These are phyloP conservation scores for Kwoniella heveanensis DNA, from an alignment of 768 basidiomycete species.

Conservation along the genomic window DNA sequence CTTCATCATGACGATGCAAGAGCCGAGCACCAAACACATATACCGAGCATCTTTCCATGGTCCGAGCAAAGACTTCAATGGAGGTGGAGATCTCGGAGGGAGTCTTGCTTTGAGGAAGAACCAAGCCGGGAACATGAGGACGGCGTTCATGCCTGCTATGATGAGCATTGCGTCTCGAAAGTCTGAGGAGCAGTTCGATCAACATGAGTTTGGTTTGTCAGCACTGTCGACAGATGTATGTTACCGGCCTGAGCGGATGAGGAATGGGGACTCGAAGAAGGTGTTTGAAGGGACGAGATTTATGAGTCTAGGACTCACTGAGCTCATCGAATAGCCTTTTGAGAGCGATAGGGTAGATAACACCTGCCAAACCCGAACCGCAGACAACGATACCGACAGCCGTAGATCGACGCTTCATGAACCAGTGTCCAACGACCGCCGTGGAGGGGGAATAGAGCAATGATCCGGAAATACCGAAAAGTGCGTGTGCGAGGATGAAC, in stretches of 20 bases:
- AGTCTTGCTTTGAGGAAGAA: slow-evolving; percentile 50
- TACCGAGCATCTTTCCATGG: slow-evolving; percentile 49
- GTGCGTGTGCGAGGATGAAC: slow-evolving; percentile 49
- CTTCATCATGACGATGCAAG: slow-evolving; percentile 46
- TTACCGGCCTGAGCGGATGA: no score
- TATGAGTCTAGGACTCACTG: no score
- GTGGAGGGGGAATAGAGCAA: slow-evolving; percentile 47
- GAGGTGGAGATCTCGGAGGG: slow-evolving; percentile 40
- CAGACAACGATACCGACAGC: slow-evolving; percentile 50
- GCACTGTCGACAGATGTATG: no score
- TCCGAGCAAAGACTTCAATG: slow-evolving; percentile 29
- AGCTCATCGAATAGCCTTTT: slow-evolving; percentile 38
- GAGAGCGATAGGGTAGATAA: slow-evolving; percentile 52
- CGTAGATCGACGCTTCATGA: slow-evolving; percentile 42
- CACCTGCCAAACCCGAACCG: slow-evolving; percentile 50
- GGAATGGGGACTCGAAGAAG: no score
- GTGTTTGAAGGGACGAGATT: no score
- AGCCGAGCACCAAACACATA: slow-evolving; percentile 42
- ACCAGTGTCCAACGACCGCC: slow-evolving; percentile 53
- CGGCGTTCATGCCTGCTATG: slow-evolving; percentile 49
- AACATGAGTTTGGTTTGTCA: no score
- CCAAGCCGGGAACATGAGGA: slow-evolving; percentile 49
- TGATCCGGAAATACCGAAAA: slow-evolving; percentile 46
- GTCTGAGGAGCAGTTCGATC: no score
- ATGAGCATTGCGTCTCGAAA: slow-evolving; percentile 49